Evolutionary conservation across 495 filamentous ascomycete species (phyloP), one percentile per base, ranked within the genome.

Genomic region (Venustampulla echinocandica): DNA sequence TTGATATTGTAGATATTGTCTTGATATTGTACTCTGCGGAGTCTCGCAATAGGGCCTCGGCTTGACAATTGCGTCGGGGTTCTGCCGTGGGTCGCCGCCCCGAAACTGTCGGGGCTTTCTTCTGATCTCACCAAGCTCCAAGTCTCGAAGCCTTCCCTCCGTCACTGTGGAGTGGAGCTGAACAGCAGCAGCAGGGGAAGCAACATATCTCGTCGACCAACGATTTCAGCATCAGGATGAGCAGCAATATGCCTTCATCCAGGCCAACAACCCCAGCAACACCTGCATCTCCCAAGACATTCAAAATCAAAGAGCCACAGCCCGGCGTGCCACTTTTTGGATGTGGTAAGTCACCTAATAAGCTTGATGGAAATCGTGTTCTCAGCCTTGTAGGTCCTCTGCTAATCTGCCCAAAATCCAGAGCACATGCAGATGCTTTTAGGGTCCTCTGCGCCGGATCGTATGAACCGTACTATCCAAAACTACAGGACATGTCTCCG

Each of bases 391-490:
- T 33, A 10, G 7, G 7, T 11, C 17, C 21, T 22, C 14, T 42
- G 22, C 51, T 49, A 17, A 49, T 21, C 27, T 27, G 36, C 19
- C 4, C 14, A 22, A 15, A 22, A 6, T 11, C 7, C 42, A 79
- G 74, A 77, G 56, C 74, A 79, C 48, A 57, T 75, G 6, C 72
- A 76, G 44, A 55, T 69, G 2, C 66, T 77, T 27, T 62, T 77
- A 22, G 68, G 66, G 23, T 69, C 74, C 42, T 67, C 66, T 39
- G 30, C 41, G 23, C 62, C 65, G 22, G 66, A 69, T 19, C 64
- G 68, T 0, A 72, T 64, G 33, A 73, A 70, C 39, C 70, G 62
- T 23, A 71, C 71, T 4, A 69, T 76, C 23, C 53, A 64, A n/a
- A 68, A 75, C 36, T 79, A 76, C 52, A 76, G 71, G 59, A 64